These are phyloP conservation scores for Coix lacrymajobi DNA, from an alignment of 176 grass and related monocot species.

Conservation along the genomic window DNA sequence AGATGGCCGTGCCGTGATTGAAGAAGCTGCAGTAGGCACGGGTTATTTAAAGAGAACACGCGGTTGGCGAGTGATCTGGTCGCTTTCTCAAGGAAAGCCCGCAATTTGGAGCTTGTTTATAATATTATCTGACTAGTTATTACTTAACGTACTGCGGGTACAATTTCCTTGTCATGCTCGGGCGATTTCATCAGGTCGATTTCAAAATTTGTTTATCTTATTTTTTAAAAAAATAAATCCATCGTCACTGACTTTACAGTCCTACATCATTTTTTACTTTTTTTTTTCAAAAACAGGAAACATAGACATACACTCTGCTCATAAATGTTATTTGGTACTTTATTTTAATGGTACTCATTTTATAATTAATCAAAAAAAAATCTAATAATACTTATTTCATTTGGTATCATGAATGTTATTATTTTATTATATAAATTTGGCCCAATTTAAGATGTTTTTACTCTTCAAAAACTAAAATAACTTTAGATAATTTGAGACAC, in stretches of 20 bases:
- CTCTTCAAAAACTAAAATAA: no score
- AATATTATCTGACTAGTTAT: neutral
- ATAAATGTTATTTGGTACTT: no score
- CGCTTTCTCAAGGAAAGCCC: neutral
- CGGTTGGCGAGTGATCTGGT: neutral
- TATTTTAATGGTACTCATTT: no score
- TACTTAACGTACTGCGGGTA: neutral
- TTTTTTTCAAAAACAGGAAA: no score
- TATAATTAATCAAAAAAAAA: no score
- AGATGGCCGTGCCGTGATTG: neutral
- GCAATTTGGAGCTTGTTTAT: neutral
- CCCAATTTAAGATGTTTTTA: no score
- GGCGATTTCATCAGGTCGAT: neutral
- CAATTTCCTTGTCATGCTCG: neutral
- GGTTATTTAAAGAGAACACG: neutral
- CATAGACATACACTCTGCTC: no score
- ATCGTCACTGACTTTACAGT: neutral
- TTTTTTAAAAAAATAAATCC: no score
- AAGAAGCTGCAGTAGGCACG: neutral
- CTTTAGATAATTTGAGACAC: no score
- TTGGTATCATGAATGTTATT: no score
- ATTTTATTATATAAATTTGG: no score
- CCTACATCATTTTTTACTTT: neutral
- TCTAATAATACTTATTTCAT: no score
- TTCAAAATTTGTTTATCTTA: neutral